These are phyloP conservation scores for Salvia sclarea DNA, from an alignment of 305 asterid species.

Conservation along the genomic window DNA sequence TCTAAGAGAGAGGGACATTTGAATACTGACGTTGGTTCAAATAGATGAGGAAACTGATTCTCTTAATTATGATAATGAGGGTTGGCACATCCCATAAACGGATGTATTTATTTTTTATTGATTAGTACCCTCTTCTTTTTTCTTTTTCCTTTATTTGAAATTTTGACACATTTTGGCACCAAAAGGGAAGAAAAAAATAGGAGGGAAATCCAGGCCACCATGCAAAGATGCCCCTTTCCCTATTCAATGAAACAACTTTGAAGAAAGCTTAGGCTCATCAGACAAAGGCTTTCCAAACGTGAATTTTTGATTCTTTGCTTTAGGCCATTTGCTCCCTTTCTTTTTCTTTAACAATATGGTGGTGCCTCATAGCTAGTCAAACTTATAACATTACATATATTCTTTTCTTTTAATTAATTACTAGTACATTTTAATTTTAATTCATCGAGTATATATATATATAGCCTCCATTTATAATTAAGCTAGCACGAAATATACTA, in stretches of 20 bases:
- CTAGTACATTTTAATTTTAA: no score
- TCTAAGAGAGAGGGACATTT: not conserved
- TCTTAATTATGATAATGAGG: not conserved
- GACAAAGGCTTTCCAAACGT: conserved; percentile 32
- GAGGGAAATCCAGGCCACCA: conserved; percentile 30
- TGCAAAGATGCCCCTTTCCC: conserved; percentile 29
- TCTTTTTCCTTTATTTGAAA: conserved; percentile 7
- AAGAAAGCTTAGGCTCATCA: conserved; percentile 30
- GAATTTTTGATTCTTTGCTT: conserved; percentile 34
- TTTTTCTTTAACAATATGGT: not conserved
- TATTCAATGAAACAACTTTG: conserved; percentile 31
- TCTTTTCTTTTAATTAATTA: no score
- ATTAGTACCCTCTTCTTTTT: not conserved
- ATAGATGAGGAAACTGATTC: not conserved
- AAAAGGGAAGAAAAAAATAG: conserved; percentile 25
- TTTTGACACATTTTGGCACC: conserved; percentile 8
- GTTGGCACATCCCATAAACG: no score
- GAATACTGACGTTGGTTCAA: not conserved
- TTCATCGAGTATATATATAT: not conserved
- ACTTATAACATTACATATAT: conserved; percentile 16
- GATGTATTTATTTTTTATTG: no score
- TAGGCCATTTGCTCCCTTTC: conserved; percentile 14
- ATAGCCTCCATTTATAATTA: no score
- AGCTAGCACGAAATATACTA: no score
- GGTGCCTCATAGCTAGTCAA: conserved; percentile 25